A percentile compares a stretch with the other conserved stretches of the same genome.
Evolutionary conservation across 345 rosid species (phyloP).

Genomic region (Corymbia maculata): DNA sequence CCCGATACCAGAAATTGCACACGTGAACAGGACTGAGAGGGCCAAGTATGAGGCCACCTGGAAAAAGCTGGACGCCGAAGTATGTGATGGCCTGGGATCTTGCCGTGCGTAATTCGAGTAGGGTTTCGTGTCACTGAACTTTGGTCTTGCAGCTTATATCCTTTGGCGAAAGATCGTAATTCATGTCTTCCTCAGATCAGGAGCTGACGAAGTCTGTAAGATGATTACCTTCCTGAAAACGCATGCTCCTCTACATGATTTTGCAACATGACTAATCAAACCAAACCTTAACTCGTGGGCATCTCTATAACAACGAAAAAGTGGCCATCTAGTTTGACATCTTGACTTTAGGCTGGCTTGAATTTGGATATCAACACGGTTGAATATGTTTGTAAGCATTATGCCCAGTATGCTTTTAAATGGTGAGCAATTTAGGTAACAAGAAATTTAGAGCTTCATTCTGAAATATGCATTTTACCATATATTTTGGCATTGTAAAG

Average conservation of each 20-base stretch:
- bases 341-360: neutral
- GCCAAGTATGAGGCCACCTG: conserved; percentile 49
- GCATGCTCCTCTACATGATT: neutral
- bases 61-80: conserved; percentile 73
- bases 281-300: neutral
- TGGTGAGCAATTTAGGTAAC: neutral
- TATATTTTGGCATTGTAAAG: neutral
- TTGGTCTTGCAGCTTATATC: conserved; percentile 9
- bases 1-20: conserved; percentile 65
- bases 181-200: neutral
- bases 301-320: neutral
- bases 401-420: neutral
- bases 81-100: conserved; percentile 33
- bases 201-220: neutral
- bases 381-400: neutral
- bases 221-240: neutral
- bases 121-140: conserved; percentile 18
- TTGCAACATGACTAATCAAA: neutral
- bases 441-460: neutral
- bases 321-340: neutral
- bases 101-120: conserved; percentile 6
- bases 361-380: neutral
- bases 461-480: neutral
- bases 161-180: neutral
- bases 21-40: conserved; percentile 57